Conservation (phyloP, 306 rosid genomes). For the Cicer pinnatifidum region DNA sequence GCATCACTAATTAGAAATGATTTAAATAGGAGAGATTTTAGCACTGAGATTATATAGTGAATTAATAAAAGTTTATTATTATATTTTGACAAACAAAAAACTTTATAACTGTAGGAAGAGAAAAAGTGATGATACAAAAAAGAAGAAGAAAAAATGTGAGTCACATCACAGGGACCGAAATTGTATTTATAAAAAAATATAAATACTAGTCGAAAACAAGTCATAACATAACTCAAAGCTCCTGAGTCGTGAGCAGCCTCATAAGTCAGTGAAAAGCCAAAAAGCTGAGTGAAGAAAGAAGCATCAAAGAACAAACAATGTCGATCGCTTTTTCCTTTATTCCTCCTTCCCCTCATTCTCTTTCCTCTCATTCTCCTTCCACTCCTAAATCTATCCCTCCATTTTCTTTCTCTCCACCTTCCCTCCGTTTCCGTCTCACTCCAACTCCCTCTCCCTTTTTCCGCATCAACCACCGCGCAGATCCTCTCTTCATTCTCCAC, state of each 20-base stretch:
- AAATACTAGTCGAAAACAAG: constrained; percentile 13
- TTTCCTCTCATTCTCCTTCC: constrained; percentile 45
- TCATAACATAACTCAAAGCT: not conserved
- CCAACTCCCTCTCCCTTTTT: constrained; percentile 35
- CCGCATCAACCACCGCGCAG: constrained; percentile 41
- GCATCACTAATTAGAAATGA: not conserved
- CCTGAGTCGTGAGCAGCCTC: constrained; percentile 8
- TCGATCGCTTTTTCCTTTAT: constrained; percentile 61
- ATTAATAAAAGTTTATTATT: not conserved
- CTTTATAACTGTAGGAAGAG: too few species aligned
- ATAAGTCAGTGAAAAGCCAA: not conserved
- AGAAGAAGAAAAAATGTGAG: not conserved
- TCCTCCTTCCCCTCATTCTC: constrained; percentile 44
- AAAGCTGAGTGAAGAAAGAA: not conserved
- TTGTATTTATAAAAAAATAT: not conserved
- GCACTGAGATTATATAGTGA: not conserved
- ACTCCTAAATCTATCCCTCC: constrained; percentile 45
- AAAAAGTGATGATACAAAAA: too few species aligned
- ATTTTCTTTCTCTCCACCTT: not conserved
- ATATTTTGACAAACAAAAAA: too few species aligned
- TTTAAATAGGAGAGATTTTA: not conserved
- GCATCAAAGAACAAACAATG: constrained; percentile 51
- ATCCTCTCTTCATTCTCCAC: constrained; percentile 36
- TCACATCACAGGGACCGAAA: not conserved
- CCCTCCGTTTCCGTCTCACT: constrained; percentile 42